These are phyloP conservation scores for Ceratocystiopsis brevicomis DNA, from an alignment of 2,329 filamentous ascomycete species.

Conservation along the genomic window DNA sequence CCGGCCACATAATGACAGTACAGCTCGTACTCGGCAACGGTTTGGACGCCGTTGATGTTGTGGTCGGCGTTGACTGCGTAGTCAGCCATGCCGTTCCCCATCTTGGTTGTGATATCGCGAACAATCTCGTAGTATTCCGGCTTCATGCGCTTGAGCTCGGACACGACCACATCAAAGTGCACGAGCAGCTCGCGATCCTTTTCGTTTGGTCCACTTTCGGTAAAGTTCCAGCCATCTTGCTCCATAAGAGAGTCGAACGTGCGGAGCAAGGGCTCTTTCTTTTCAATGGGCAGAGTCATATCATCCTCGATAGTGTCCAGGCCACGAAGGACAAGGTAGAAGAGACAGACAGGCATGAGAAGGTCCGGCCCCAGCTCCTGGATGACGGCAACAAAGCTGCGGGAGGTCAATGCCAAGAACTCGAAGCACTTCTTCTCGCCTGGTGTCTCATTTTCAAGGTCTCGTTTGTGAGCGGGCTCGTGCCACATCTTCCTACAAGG, in stretches of 20 bases:
- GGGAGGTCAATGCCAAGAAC: conserved; percentile 71
- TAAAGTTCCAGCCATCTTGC: conserved; percentile 77
- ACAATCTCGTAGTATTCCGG: conserved; percentile 70
- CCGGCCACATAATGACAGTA: conserved; percentile 99
- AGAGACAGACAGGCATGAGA: conserved; percentile 66
- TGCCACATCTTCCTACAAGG: conserved; percentile 82
- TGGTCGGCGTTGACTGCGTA: conserved; percentile 71
- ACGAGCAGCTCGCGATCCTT: conserved; percentile 87
- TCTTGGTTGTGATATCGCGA: conserved; percentile 77
- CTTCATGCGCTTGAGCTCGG: conserved; percentile 79
- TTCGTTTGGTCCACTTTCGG: conserved; percentile 70
- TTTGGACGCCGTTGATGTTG: conserved; percentile 63
- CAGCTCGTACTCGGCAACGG: conserved; percentile 74
- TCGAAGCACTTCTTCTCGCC: conserved; percentile 70
- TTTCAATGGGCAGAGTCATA: conserved; percentile 67
- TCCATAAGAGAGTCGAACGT: conserved; percentile 65
- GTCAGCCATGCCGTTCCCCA: conserved; percentile 98
- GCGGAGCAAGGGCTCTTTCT: conserved; percentile 72
- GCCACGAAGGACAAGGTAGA: conserved; percentile 82
- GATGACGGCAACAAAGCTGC: conserved; percentile 85
- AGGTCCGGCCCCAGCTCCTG: conserved; percentile 91
- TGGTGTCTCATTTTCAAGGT: conserved; percentile 53
- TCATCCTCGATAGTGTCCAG: conserved; percentile 99
- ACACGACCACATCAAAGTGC: conserved; percentile 73
- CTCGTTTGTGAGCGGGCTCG: conserved; percentile 72